Base-by-base conservation (phyloP, 2,329 filamentous ascomycete genomes). In the Gnomoniopsis smithogilvyi region DNA sequence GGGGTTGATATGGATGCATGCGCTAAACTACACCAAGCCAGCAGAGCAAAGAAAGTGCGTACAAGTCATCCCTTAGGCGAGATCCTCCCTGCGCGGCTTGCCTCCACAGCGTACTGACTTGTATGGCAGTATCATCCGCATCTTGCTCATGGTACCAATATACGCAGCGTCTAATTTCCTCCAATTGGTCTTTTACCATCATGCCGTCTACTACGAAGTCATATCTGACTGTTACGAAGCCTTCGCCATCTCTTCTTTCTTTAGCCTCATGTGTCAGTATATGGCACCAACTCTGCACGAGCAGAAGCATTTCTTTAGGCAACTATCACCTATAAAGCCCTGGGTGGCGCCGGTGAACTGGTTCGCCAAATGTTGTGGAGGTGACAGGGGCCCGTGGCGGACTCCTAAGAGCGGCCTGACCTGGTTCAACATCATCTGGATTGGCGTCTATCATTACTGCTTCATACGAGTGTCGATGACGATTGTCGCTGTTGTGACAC, bases 371-470 rank as follows among this genome's bases (percentile, higher is more conserved):
- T 90, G 86, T 69, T 89, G 85, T 58, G 87, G 90, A 41, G 88
- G 89, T 36, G 73, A 89, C 61, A 77, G 83, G 55, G 90, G 91
- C 0, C 79, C 81, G 26, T 88, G 90, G 80, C 82, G 90, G 65
- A 88, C 82, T n/a, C 91, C 92, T 0, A 79, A 82, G 64, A 95
- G 89, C 72, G 91, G 92, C 1, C 75, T 96, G 70, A 96, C 91
- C 1, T 95, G 91, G 91, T 96, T 96, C 76, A 96, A 96, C 71
- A 86, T 93, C 61, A 81, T 93, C 65, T 95, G 89, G 89, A 82
- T 90, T 50, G 87, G 88, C 56, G 81, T 95, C 57, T 96, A 93
- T 73, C 91, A 96, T 68, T 96, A 95, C 75, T 92, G 90, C 75
- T 87, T 94, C 67, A 85, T 94, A 63, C 85, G 90, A 49, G 88